Base-by-base conservation (phyloP, 805 yeast species). In the Blastobotrys terrestris region DNA sequence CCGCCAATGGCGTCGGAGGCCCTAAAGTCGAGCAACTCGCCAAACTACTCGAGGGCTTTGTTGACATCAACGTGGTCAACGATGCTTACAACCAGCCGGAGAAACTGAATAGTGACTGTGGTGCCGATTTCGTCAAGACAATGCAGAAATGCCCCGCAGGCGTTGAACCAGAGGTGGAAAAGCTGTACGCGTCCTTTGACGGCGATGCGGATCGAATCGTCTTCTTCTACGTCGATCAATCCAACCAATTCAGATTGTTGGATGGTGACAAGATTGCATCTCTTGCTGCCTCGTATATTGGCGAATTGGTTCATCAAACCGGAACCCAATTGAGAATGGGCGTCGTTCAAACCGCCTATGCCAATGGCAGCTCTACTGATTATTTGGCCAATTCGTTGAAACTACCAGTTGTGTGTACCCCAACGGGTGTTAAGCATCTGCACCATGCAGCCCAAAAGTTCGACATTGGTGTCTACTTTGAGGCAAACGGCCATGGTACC, bases 401-500 rank as follows among this genome's bases (percentile, higher is more conserved):
- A 50, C 70, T 88, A 13, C 96, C 96, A 0, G 96, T 89, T 3
- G 80, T 80, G 0, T 87, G 92, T 67, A 87, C 98, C 0, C 85
- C 96, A 44, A 94, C 99, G 1, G 99, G 99, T 41, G 99, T 94
- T 39, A 94, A 94, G 69, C 96, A 94, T 71, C 74, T 94, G 58
- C 99, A 94, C 67, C 97, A 92, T 64, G 95, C 90, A 49, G 94
- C 95, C 0, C 80, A 78, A 55, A 77, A 81, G 44, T 94, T 79
- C 64, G 98, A 90, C 63, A 77, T 92, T 56, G 99, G 99, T 21
- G 83, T 94, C 14, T 94, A 94, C 70, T 94, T 94, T 62, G 99
- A 94, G 72, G 99, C 99, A 51, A 94, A 94, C 66, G 99, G 99
- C n/a, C 99, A 94, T 66, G 99, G 99, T 13, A 94, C 99, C 0